Evolutionary conservation across 2,329 filamentous ascomycete species (phyloP), one percentile per base, ranked within the genome.

Genomic region (Chaetomiaceae sp.): DNA sequence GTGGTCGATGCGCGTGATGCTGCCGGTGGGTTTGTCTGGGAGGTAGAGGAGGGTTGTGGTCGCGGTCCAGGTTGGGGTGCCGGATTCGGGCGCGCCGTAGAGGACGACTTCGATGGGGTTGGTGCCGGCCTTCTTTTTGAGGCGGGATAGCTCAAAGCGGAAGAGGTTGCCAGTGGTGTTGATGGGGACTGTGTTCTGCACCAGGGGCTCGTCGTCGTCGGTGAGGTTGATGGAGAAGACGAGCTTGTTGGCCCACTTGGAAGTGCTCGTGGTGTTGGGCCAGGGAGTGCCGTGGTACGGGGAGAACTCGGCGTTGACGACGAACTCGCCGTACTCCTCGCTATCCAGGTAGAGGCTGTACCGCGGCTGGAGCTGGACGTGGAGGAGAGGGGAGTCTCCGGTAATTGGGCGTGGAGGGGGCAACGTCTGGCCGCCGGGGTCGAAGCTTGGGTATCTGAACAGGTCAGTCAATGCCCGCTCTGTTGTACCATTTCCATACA

Each of bases 291-390:
- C 72, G 38, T 63, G 61, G 58, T 64, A 71, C 4, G 60, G 59
- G 5, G 71, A 74, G 6, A 72, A 51, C 7, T 55, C 60, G 1
- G 71, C 68, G 18, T 68, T 65, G 36, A 75, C 64, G 5, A 74
- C 59, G 43, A 74, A 69, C 15, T 70, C 66, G 3, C 63, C 72
- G 3, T 56, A 49, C 3, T 51, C 42, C 47, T 74, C 72, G 36
- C 59, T 64, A 14, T 64, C 65, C 2, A 75, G 60, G 42, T 73
- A 75, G 36, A 75, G 61, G 55, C 64, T 73, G 55, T 73, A 68
- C 2, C 72, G 66, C 6, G 72, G 67, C 27, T 63, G 62, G 53
- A 74, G 63, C 40, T 71, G 69, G 33, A 75, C 57, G 45, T 73
- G 55, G 2, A 74, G 54, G 22, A 68, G 65, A 3, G 65, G 64